Evolutionary conservation across 2,329 filamentous ascomycete species (phyloP), one percentile per base, ranked within the genome.

Genomic region (Venturia effusa): DNA sequence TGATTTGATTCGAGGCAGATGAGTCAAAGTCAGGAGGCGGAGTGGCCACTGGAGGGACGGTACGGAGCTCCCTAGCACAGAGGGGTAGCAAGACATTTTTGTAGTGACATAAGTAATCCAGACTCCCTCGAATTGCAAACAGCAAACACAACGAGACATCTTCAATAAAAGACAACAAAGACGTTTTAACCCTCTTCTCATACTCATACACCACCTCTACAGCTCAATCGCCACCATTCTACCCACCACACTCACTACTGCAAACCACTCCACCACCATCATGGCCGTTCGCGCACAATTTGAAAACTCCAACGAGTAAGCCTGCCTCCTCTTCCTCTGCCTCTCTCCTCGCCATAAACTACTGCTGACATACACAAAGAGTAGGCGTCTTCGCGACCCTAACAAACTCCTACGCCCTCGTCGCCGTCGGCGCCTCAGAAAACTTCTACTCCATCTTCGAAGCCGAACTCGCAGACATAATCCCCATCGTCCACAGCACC

Each of bases 361-460:
- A 22, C 45, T 27, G 32, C 60, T 65, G 7, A 55, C 22, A n/a
- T 15, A 39, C 32, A 30, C 62, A 39, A 72, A 97, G 92, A 80
- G 90, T 99, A 74, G 94, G 94, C 76, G 94, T 97, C 74, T 99
- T 99, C 78, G 80, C 92, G 66, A 96, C 91, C 67, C 88, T 99
- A 75, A 99, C 94, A 70, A 99, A 99, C 80, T 93, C 91, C 66
- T 99, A 96, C 78, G 92, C 92, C 71, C 84, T 99, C 71, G 91
- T 97, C 71, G 92, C 93, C 68, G 86, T 96, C 69, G 94, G 94
- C 74, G 92, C 90, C 71, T 96, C 91, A 73, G 92, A 97, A 83
- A 97, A 97, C 84, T 99, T 99, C 79, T 97, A 97, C 86, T 63
- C 61, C 65, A 61, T 97, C 75, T 97, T 99, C 80, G 94, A 99